These are phyloP conservation scores for Fragilariopsis cylindrus DNA, from an alignment of 108 stramenopile species.

Conservation along the genomic window DNA sequence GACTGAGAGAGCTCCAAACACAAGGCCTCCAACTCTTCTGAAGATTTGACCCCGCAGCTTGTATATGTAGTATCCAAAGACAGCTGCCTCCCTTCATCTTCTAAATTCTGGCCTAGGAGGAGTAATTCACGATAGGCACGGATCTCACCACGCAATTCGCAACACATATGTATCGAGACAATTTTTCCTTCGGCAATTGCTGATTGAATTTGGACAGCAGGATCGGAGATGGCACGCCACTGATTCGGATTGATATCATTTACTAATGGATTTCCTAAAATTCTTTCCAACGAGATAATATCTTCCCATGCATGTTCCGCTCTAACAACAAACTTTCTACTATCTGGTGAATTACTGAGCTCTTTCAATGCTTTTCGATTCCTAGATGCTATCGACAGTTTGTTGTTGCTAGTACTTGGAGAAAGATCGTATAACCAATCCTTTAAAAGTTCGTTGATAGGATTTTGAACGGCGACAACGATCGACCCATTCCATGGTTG, in stretches of 20 bases:
- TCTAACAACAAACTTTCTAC: not conserved
- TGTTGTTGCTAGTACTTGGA: not conserved
- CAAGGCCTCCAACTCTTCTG: not conserved
- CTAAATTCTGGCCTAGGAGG: constrained; percentile 1
- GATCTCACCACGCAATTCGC: constrained; percentile 6
- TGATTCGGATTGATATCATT: not conserved
- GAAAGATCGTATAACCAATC: constrained; percentile 6
- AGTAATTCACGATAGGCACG: constrained; percentile 12
- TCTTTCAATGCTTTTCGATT: constrained; percentile 4
- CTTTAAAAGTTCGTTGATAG: constrained; percentile 1
- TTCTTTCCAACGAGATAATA: not conserved
- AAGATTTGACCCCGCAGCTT: not conserved
- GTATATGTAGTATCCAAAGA: constrained; percentile 5
- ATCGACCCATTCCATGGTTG: constrained; percentile 4
- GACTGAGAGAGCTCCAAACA: too few species aligned
- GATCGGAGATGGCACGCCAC: constrained; percentile 6
- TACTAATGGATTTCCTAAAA: constrained; percentile 5
- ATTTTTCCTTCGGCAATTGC: not conserved
- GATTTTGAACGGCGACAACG: constrained; percentile 9
- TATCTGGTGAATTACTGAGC: not conserved
- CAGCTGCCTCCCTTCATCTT: constrained; percentile 1
- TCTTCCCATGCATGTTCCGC: constrained; percentile 14
- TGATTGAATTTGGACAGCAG: not conserved
- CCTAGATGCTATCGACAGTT: not conserved
- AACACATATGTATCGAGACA: constrained; percentile 12